A percentile compares a stretch with the other conserved stretches of the same genome.
These are phyloP conservation scores for Schoenoplectus triqueter DNA, from an alignment of 202 grass and related monocot genomes.

Conservation along the genomic window DNA sequence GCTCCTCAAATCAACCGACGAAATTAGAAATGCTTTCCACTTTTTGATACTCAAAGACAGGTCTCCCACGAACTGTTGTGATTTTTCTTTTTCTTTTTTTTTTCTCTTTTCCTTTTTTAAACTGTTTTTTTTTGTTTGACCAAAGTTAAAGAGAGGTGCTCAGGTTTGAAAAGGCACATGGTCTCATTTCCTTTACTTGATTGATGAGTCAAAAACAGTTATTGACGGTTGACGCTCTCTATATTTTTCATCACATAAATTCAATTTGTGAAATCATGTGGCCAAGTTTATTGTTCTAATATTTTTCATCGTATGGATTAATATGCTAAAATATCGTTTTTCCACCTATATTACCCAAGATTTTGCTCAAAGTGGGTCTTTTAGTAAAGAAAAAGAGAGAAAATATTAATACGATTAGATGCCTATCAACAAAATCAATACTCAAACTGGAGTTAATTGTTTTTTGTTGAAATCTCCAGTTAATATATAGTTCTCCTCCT, in stretches of 20 bases:
- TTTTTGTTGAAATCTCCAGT: no score
- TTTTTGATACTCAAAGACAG: neutral
- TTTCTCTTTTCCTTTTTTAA: neutral
- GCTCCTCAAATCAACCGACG: no score
- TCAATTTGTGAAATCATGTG: neutral
- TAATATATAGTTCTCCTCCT: no score
- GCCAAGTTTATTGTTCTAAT: neutral
- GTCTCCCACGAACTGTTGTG: constrained; percentile 5
- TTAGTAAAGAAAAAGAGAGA: neutral
- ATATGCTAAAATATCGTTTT: neutral
- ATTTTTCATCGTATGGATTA: neutral
- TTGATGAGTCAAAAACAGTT: neutral
- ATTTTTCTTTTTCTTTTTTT: neutral
- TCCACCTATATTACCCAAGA: neutral
- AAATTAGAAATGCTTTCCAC: no score
- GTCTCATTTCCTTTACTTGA: neutral
- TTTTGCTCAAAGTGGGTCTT: neutral
- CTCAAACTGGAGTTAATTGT: no score
- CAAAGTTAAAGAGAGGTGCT: neutral
- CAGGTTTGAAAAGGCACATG: neutral
- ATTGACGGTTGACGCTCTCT: neutral
- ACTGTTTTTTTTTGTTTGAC: constrained; percentile 26
- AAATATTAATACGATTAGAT: no score
- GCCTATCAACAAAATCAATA: no score
- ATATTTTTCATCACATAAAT: neutral